Conservation (phyloP, 1,284 basidiomycete genomes). For the Ceratobasidium sp. region DNA sequence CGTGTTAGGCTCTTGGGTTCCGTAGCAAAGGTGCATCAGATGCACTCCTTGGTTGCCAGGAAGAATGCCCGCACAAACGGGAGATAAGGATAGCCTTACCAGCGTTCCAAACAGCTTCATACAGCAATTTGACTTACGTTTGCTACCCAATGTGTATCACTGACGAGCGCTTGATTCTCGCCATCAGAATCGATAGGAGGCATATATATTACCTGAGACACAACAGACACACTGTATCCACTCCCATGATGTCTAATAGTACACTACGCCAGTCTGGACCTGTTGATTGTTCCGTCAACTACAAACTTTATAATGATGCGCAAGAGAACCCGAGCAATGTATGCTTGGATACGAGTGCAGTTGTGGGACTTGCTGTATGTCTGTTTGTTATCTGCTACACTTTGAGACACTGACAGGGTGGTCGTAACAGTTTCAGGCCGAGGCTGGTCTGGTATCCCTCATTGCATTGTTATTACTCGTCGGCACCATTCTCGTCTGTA, state of each 20-base stretch:
- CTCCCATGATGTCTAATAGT: background rate
- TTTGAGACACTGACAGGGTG: background rate
- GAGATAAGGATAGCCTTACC: constrained; percentile 2
- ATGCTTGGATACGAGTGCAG: background rate
- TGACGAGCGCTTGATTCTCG: background rate
- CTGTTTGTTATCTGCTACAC: background rate
- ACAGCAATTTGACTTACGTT: no score
- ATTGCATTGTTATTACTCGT: background rate
- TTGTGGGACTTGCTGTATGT: constrained; percentile 4
- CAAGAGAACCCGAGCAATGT: constrained; percentile 1
- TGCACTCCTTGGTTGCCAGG: background rate
- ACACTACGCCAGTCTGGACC: background rate
- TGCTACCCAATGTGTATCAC: background rate
- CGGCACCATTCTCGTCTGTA: constrained; percentile 4
- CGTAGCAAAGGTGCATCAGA: background rate
- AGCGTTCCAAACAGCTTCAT: background rate
- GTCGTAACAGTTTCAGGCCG: constrained; percentile 15
- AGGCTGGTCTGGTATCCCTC: background rate
- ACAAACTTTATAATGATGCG: background rate
- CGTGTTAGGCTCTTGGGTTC: background rate
- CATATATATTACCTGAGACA: background rate
- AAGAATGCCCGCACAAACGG: background rate
- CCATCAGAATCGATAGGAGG: background rate
- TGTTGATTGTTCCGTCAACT: background rate
- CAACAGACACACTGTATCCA: background rate